phyloP scores from a whole-genome alignment of 306 rosid species.

The Begonia peltatifolia region DNA sequence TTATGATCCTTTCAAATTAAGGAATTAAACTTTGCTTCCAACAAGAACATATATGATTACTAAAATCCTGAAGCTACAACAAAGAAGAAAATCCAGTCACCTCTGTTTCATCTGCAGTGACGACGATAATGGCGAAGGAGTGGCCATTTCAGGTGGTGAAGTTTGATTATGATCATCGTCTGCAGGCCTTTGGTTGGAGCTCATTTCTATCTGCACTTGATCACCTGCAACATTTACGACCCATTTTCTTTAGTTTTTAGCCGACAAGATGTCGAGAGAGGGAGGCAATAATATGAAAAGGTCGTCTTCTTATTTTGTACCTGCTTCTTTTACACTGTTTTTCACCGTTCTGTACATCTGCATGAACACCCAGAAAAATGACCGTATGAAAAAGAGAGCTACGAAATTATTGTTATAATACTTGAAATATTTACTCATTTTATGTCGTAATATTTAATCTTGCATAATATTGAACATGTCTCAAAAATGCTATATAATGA shows the following conservation, averaged over 20 bases:
- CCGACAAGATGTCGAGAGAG: background rate
- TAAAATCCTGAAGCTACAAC: too few species aligned
- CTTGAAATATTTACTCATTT: too few species aligned
- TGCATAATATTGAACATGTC: too few species aligned
- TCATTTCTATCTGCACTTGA: conserved; percentile 27
- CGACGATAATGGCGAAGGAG: conserved; percentile 7
- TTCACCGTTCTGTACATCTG: conserved; percentile 99
- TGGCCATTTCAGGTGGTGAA: conserved; percentile 6
- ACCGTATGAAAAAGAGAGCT: too few species aligned
- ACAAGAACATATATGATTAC: background rate
- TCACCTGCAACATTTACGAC: conserved; percentile 12
- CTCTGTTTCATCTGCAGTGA: background rate
- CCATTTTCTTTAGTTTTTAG: too few species aligned
- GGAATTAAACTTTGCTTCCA: background rate
- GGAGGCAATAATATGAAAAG: background rate
- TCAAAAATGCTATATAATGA: too few species aligned
- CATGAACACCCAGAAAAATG: conserved; percentile 21
- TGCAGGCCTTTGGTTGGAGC: conserved; percentile 24
- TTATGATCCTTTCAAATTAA: background rate
- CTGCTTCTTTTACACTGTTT: conserved; percentile 63
- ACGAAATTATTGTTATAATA: too few species aligned
- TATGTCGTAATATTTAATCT: too few species aligned
- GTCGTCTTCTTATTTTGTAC: conserved; percentile 19
- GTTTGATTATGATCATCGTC: conserved; percentile 16
- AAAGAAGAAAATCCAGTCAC: background rate